Conservation (phyloP, 805 yeast genomes). For the Peterozyma toletana region DNA sequence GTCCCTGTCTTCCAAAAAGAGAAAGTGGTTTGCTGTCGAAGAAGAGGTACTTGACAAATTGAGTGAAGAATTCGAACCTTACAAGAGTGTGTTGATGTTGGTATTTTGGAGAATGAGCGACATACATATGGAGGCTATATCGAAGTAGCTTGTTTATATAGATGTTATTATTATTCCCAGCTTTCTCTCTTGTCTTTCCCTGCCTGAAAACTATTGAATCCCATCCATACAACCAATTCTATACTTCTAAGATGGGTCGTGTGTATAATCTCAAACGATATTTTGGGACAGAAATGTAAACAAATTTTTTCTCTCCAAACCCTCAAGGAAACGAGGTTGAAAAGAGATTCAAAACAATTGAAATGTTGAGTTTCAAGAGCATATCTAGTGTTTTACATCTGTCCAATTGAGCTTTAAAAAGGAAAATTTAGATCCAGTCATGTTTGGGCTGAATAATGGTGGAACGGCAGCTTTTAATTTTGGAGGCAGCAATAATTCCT, state of each 20-base stretch:
- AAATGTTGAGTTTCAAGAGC: not conserved
- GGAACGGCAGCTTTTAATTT: slow-evolving; percentile 20
- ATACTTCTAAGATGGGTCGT: no score
- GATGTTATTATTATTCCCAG: no score
- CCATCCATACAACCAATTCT: no score
- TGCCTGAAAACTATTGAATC: no score
- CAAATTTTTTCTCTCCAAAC: not conserved
- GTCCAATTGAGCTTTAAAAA: not conserved
- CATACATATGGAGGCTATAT: slow-evolving; percentile 43
- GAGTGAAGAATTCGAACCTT: slow-evolving; percentile 59
- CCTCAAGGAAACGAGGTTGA: not conserved
- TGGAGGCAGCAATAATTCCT: slow-evolving; percentile 18
- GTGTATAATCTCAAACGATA: no score
- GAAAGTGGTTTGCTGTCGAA: slow-evolving; percentile 63
- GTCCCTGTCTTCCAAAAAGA: slow-evolving; percentile 34
- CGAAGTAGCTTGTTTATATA: not conserved
- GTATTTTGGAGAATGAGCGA: slow-evolving; percentile 66
- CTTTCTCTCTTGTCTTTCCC: no score
- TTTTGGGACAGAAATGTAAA: no score
- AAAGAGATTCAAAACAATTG: not conserved
- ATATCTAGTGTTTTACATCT: not conserved
- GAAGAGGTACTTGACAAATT: slow-evolving; percentile 49
- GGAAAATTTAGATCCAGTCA: not conserved
- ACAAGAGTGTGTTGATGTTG: slow-evolving; percentile 60
- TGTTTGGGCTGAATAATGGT: slow-evolving; percentile 5